A percentile compares a stretch with the other conserved stretches of the same genome.
phyloP scores from a whole-genome alignment of 371 early-diverging fungal genomes.

The Zychaea mexicana region DNA sequence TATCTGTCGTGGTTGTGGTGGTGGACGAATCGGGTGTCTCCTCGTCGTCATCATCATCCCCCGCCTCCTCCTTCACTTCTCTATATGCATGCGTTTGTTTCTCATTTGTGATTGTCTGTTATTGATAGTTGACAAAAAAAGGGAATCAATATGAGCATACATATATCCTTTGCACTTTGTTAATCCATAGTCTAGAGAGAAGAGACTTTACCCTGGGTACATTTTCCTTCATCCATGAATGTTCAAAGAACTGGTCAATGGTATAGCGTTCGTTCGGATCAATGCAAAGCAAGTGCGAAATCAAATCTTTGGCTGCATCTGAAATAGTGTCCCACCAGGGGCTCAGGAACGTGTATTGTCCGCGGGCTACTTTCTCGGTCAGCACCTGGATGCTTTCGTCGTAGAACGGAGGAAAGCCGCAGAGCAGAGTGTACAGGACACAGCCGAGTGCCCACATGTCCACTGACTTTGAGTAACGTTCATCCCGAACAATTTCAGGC shows the following conservation, averaged over 20 bases:
- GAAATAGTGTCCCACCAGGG: constrained; percentile 83
- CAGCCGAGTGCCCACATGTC: constrained; percentile 96
- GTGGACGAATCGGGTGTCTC: constrained; percentile 8
- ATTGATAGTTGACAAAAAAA: not conserved
- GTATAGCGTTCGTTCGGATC: constrained; percentile 58
- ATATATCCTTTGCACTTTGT: too few relatives aligned
- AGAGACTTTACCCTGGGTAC: not conserved
- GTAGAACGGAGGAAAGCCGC: constrained; percentile 92
- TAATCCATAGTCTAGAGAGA: too few relatives aligned
- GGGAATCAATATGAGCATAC: not conserved
- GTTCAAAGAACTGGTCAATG: constrained; percentile 69
- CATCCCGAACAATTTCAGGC: constrained; percentile 87
- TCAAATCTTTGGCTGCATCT: constrained; percentile 73
- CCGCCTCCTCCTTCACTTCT: not conserved
- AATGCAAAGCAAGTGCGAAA: constrained; percentile 61
- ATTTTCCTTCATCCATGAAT: constrained; percentile 77
- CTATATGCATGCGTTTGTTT: not conserved
- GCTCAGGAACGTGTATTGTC: constrained; percentile 66
- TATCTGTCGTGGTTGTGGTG: not conserved
- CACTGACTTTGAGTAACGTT: constrained; percentile 82
- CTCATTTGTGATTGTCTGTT: not conserved
- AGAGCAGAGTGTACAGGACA: constrained; percentile 86
- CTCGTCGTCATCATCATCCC: constrained; percentile 10
- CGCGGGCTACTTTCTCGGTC: constrained; percentile 66
- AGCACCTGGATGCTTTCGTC: constrained; percentile 58